Conservation (phyloP, 2,329 filamentous ascomycete species). For the Plectosphaerella sp. region DNA sequence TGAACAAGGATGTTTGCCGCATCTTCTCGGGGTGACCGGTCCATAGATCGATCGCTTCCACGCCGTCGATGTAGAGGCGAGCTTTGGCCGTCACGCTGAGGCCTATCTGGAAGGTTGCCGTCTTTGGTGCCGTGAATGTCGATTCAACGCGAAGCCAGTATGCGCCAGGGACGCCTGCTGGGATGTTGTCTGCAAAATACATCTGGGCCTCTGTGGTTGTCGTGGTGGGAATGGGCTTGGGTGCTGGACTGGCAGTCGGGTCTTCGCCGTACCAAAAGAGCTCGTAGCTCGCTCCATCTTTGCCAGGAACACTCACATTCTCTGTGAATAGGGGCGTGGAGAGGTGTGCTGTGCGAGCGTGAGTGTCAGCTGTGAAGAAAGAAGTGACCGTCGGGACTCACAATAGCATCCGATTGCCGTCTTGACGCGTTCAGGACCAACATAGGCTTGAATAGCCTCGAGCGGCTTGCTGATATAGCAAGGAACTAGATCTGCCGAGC, state of each 20-base stretch:
- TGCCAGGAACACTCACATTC: neutral
- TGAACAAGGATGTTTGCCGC: neutral
- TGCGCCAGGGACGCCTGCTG: neutral
- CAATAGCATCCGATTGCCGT: neutral
- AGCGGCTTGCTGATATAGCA: slow-evolving; percentile 13
- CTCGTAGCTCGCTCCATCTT: neutral
- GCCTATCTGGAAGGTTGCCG: neutral
- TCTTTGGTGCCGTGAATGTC: neutral
- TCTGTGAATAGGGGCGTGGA: neutral
- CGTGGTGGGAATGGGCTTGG: neutral
- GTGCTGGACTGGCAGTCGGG: neutral
- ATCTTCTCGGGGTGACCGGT: neutral
- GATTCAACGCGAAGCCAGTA: slow-evolving; percentile 1
- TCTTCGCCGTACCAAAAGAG: neutral
- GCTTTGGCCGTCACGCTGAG: neutral
- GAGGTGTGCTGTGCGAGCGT: neutral
- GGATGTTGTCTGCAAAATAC: slow-evolving; percentile 2
- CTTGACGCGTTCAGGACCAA: neutral
- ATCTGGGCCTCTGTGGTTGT: slow-evolving; percentile 2
- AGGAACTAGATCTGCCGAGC: slow-evolving; percentile 16
- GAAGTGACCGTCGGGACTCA: neutral
- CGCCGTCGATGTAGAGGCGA: neutral
- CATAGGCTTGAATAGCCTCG: slow-evolving; percentile 3
- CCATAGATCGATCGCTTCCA: neutral
- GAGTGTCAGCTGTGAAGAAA: neutral